Evolutionary conservation across 768 basidiomycete genomes (phyloP).

Genomic region (Omphalotus guepiniiformis): DNA sequence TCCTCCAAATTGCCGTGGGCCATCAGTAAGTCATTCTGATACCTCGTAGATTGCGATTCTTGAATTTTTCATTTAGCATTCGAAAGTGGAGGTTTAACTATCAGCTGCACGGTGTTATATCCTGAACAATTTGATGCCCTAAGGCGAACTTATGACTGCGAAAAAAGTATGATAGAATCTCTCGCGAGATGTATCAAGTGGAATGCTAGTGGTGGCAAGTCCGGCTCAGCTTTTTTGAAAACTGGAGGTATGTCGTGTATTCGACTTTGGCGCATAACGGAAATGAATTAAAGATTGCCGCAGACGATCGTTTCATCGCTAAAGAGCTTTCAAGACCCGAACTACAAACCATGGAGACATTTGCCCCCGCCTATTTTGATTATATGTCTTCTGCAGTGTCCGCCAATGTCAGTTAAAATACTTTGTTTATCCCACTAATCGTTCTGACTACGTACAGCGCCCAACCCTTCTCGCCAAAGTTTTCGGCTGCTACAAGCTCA

Average conservation of each 20-base stretch:
- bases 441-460: too few species aligned
- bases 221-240: conserved; percentile 94
- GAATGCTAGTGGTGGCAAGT: conserved; percentile 94
- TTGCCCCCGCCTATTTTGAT: conserved; percentile 96
- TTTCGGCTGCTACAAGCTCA: conserved; percentile 94
- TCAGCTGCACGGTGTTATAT: conserved; percentile 92
- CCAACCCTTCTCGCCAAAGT: conserved; percentile 95
- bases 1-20: conserved; percentile 82
- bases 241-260: conserved; percentile 65
- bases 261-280: neutral
- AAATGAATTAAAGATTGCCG: conserved; percentile 3
- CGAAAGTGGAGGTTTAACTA: conserved; percentile 84
- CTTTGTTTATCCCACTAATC: conserved; percentile 11
- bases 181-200: conserved; percentile 93
- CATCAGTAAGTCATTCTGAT: conserved; percentile 50
- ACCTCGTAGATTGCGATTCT: neutral
- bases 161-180: conserved; percentile 91
- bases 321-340: conserved; percentile 92
- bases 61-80: conserved; percentile 52
- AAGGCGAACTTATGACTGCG: conserved; percentile 88
- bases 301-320: conserved; percentile 98
- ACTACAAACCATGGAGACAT: conserved; percentile 91
- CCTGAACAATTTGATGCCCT: conserved; percentile 97
- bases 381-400: conserved; percentile 95
- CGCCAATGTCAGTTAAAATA: conserved; percentile 56